Conservation (phyloP, 208 protist genomes). For the Endotrypanum monterogeii region DNA sequence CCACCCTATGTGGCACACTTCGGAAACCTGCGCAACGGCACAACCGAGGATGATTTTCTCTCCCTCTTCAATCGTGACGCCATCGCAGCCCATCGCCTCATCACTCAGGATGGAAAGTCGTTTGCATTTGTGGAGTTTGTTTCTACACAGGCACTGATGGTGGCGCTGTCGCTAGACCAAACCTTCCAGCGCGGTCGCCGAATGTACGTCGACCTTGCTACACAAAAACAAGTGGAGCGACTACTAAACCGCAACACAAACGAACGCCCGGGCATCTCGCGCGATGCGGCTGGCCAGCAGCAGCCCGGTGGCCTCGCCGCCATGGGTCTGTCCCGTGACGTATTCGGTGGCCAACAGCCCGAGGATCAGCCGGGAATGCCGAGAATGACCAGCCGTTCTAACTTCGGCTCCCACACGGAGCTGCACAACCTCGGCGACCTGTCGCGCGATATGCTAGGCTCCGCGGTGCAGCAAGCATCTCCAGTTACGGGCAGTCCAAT, state of each 20-base stretch:
- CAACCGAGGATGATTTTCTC: conserved; percentile 78
- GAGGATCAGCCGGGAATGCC: conserved; percentile 24
- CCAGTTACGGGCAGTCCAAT: conserved; percentile 26
- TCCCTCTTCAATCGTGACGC: conserved; percentile 56
- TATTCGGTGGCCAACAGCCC: conserved; percentile 65
- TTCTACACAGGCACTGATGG: conserved; percentile 56
- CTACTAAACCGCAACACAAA: conserved; percentile 51
- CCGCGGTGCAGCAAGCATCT: conserved; percentile 45
- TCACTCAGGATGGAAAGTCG: conserved; percentile 76
- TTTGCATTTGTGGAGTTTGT: conserved; percentile 90
- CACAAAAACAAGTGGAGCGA: conserved; percentile 75
- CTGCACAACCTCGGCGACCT: conserved; percentile 57
- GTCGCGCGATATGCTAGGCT: conserved; percentile 76
- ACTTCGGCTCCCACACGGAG: conserved; percentile 62
- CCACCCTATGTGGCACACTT: conserved; percentile 82
- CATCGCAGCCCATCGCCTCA: conserved; percentile 66
- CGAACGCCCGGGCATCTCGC: conserved; percentile 37
- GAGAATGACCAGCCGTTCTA: conserved; percentile 40
- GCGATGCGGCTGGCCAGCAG: conserved; percentile 57
- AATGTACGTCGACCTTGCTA: conserved; percentile 85
- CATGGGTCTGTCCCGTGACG: conserved; percentile 63
- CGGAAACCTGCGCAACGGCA: conserved; percentile 86
- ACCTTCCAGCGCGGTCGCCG: conserved; percentile 62
- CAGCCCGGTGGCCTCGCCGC: conserved; percentile 32
- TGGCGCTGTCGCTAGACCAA: conserved; percentile 69